A percentile compares a stretch with the other conserved stretches of the same genome.
phyloP scores from a whole-genome alignment of 1,284 basidiomycete genomes.

The Leccinum pachyderme region DNA sequence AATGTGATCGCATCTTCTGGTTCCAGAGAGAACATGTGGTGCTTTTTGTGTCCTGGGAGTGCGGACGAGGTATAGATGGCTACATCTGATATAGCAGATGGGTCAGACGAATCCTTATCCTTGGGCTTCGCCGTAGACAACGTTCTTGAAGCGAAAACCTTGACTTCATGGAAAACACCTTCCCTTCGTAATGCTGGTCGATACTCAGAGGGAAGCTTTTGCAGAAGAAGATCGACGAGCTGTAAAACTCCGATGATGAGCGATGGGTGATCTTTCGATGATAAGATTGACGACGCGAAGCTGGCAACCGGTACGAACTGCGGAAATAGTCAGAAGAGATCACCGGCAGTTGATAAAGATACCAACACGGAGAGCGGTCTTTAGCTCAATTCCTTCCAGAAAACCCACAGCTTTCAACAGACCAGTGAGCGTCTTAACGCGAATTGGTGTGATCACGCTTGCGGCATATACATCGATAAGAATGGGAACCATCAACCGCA shows the following conservation, averaged over 20 bases:
- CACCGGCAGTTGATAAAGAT: slow-evolving; percentile 2
- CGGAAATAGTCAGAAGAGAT: slow-evolving; percentile 9
- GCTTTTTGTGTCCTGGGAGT: slow-evolving; percentile 65
- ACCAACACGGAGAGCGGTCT: slow-evolving; percentile 68
- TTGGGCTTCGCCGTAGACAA: slow-evolving; percentile 58
- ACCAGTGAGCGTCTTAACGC: slow-evolving; percentile 84
- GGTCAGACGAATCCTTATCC: slow-evolving; percentile 45
- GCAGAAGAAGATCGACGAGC: slow-evolving; percentile 84
- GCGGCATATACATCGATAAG: slow-evolving; percentile 95
- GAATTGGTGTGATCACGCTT: slow-evolving; percentile 81
- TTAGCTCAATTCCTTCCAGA: slow-evolving; percentile 74
- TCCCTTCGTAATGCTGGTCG: slow-evolving; percentile 86
- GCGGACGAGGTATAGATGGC: slow-evolving; percentile 37
- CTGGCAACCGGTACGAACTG: slow-evolving; percentile 89
- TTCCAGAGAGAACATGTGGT: slow-evolving; percentile 64
- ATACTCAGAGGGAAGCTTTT: slow-evolving; percentile 81
- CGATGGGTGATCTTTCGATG: slow-evolving; percentile 83
- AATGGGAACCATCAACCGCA: slow-evolving; percentile 85
- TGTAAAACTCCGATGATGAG: slow-evolving; percentile 87
- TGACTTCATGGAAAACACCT: slow-evolving; percentile 92
- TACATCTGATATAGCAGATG: slow-evolving; percentile 38
- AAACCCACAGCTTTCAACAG: slow-evolving; percentile 89
- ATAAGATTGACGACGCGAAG: slow-evolving; percentile 89
- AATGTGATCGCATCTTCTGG: slow-evolving; percentile 90
- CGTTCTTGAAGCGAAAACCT: slow-evolving; percentile 62